A percentile compares a stretch with the other conserved stretches of the same genome.
phyloP scores from a whole-genome alignment of 805 yeast genomes.

The Clavispora asparagi region DNA sequence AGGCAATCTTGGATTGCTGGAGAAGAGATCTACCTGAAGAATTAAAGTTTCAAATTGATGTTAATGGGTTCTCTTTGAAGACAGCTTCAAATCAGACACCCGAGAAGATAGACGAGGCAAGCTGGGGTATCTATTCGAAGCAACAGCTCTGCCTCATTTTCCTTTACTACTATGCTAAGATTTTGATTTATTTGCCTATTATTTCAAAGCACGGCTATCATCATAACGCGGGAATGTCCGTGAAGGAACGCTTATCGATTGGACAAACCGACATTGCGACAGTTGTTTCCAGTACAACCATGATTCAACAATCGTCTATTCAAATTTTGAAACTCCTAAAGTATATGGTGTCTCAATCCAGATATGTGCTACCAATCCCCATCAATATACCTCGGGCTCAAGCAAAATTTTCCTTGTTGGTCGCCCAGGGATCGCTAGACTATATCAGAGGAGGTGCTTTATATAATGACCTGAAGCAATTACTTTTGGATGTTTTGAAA shows the following conservation, averaged over 20 bases:
- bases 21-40: conserved; percentile 59
- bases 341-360: conserved; percentile 31
- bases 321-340: conserved; percentile 53
- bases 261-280: conserved; percentile 30
- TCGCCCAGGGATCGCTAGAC: conserved; percentile 74
- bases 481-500: conserved; percentile 46
- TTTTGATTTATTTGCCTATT: conserved; percentile 37
- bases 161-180: conserved; percentile 39
- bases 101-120: conserved; percentile 13
- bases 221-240: conserved; percentile 37
- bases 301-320: conserved; percentile 63
- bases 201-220: conserved; percentile 38
- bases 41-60: conserved; percentile 60
- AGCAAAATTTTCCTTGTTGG: conserved; percentile 57
- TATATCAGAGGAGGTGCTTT: conserved; percentile 80
- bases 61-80: conserved; percentile 44
- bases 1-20: conserved; percentile 77
- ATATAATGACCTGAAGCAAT: conserved; percentile 60
- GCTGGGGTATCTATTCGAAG: conserved; percentile 30
- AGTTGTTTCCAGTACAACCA: conserved; percentile 51
- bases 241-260: conserved; percentile 30
- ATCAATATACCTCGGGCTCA: conserved; percentile 57
- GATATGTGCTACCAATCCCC: conserved; percentile 57
- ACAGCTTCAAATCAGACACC: conserved; percentile 13
- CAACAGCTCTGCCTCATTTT: conserved; percentile 50